Evolutionary conservation across 2,329 filamentous ascomycete species (phyloP), one percentile per base, ranked within the genome.

Genomic region (Akanthomyces uredinophilus): DNA sequence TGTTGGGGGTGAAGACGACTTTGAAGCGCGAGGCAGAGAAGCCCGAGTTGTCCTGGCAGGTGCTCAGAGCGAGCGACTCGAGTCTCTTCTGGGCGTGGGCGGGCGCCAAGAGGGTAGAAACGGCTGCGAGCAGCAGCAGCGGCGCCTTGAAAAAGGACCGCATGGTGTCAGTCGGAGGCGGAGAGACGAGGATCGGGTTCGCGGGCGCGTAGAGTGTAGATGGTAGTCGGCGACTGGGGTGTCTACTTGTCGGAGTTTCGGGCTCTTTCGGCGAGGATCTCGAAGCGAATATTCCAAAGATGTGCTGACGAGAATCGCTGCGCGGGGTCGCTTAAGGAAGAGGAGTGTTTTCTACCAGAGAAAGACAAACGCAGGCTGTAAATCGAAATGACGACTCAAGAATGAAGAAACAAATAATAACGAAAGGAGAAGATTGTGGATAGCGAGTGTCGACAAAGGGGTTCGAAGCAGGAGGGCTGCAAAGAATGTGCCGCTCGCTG

Each of bases 1-100:
- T 96, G 72, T 82, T 79, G 37, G 90, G 89, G 1, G 88, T 91
- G 76, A 91, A 91, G 66, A 86, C 79, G 74, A 96, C 89, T 68
- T 96, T 89, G 84, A 97, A 96, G 63, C 95, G 83, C 68, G 89
- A 92, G 69, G 93, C 92, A 5, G 90, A 90, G 75, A 97, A 96
- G 71, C 87, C 88, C 32, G 90, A 94, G 75, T 94, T 88, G 63
- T 86, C 80, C 81, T 93, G 90, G 77, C 93, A 97, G 52, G 89
- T 84, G 75, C 91, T 92, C 68, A 97, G 83, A 29, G 93, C 96
- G 72, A 84, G 90, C 61, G 93, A 95, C 69, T 87, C 81, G 70
- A 98, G 89, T 71, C 91, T 80, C 66, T 82, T 83, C 71, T 86
- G 81, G 65, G 85, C 89, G 63, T 84, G 70, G 20, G 79, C 81